Base-by-base conservation (phyloP, 2,329 filamentous ascomycete species). In the Pseudocercospora fijiensis region DNA sequence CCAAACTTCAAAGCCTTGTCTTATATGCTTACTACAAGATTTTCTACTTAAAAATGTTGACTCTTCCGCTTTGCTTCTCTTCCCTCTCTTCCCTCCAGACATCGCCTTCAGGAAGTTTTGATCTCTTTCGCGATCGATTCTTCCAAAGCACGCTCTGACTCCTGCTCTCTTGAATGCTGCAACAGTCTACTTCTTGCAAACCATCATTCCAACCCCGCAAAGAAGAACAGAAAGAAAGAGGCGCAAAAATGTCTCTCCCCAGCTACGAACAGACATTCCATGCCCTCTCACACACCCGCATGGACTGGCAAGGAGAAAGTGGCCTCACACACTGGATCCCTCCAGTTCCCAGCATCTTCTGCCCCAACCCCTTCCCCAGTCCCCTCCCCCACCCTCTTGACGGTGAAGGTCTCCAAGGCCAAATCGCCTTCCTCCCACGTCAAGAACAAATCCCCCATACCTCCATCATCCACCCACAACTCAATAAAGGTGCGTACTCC, bases 401-500 rank as follows among this genome's bases (percentile, higher is more conserved):
- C n/a, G 20, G 43, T 22, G 11, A 27, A 3, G 47, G 30, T 18
- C 33, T 61, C 1, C 30, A 27, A 18, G 58, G 58, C 30, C 27
- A 47, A 16, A 11, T 61, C 30, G 49, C 58, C 18, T 27, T 11
- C 13, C 33, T 61, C 1, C 28, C 30, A 8, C 8, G 6, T 13
- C 11, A 37, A 11, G 18, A 47, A 8, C 22, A 55, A 9, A 51
- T 61, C 24, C 47, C 47, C 10, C 11, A 18, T 10, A 16, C 18
- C 49, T 61, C 58, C 28, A 33, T 61, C 11, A 16, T 28, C 20
- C 58, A 51, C 10, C n/a, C 20, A 5, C 28, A 60, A 10, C 45
- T 60, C n/a, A 60, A 60, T 33, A 33, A 56, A 22, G 58, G 58
- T 28, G 49, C 58, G 49, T 61, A n/a, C 30, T 22, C 24, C 41